Evolutionary conservation across 805 yeast genomes (phyloP).

Genomic region (Crinitomyces ghanaensis): DNA sequence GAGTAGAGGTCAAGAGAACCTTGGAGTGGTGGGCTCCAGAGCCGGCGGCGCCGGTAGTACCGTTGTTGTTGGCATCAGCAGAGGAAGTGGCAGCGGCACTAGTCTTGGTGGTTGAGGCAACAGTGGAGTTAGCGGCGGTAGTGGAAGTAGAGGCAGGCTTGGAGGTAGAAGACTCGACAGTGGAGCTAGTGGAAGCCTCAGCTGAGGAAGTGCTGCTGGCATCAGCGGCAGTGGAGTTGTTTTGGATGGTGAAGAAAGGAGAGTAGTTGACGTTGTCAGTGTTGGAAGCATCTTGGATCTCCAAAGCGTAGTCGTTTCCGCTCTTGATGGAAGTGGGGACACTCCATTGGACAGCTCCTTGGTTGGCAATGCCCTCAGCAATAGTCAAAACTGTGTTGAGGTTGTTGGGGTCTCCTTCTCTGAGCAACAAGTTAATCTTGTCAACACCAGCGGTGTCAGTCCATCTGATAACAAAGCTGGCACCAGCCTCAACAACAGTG

Average conservation of each 20-base stretch:
- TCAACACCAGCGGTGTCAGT: slow-evolving; percentile 23
- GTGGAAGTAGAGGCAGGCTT: background rate
- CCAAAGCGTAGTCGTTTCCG: slow-evolving; percentile 26
- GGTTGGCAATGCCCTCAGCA: slow-evolving; percentile 24
- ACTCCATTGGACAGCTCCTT: slow-evolving; percentile 28
- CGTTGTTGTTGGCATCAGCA: background rate
- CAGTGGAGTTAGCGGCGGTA: background rate
- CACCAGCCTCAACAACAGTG: slow-evolving; percentile 23
- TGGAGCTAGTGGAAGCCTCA: slow-evolving; percentile 8
- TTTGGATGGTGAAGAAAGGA: slow-evolving; percentile 20
- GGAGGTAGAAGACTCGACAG: slow-evolving; percentile 3
- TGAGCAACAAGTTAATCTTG: slow-evolving; percentile 23
- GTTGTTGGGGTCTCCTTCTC: slow-evolving; percentile 24
- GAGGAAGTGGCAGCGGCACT: background rate
- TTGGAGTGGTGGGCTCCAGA: slow-evolving; percentile 1
- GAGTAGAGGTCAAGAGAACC: slow-evolving; percentile 1
- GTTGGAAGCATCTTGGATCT: slow-evolving; percentile 22
- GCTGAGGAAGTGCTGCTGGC: slow-evolving; percentile 4
- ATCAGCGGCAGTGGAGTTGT: slow-evolving; percentile 12
- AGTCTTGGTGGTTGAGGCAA: background rate
- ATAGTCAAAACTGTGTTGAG: slow-evolving; percentile 25
- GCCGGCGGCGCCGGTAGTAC: slow-evolving; percentile 3
- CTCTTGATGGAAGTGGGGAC: slow-evolving; percentile 23
- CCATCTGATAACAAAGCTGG: slow-evolving; percentile 23
- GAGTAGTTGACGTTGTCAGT: slow-evolving; percentile 27